Base-by-base conservation (phyloP, 2,329 filamentous ascomycete species). In the Epichloe sibirici region DNA sequence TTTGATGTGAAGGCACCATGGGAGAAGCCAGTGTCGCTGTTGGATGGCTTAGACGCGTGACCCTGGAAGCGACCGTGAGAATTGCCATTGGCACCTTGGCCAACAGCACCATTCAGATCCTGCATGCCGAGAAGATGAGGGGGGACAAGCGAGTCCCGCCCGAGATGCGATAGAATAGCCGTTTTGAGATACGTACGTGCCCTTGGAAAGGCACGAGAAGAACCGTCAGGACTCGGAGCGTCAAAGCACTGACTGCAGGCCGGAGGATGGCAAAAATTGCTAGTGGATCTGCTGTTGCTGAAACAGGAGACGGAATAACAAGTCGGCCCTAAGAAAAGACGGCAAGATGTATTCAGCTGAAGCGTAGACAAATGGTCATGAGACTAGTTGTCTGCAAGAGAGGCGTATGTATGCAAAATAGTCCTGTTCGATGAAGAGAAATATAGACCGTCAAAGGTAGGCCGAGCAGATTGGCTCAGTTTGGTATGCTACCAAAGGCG, bases 1-100 rank as follows among this genome's bases (percentile, higher is more conserved):
- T 95, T 94, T 53, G 88, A 91, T 64, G 84, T 84, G 71, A 94
- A 96, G 54, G 90, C 90, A 58, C 88, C 89, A 67, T 95, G 90
- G 48, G 90, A 95, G 71, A 95, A 95, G 58, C 89, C 90, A 47
- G 88, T 93, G 62, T 90, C 86, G 65, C 88, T 82, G 69, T 81
- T 88, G 58, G 86, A 86, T 57, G 88, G 84, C 74, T 94, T 94
- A 53, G 87, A 88, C 56, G 82, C 81, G 63, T 86, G 82, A 60
- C 83, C 82, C 42, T 73, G 74, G 62, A 85, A 85, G 72, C 81
- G 87, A 68, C 66, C 76, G 74, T 78, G 60, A 75, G 77, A 65
- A 74, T 80, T 59, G 46, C 60, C 63, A 45, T 65, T 63, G 46
- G 57, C 60, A 45, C 62, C 62, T 52, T 67, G 65, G 62, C 73